Conservation (phyloP, 1,284 basidiomycete genomes). For the Ceratobasidium theobromae region DNA sequence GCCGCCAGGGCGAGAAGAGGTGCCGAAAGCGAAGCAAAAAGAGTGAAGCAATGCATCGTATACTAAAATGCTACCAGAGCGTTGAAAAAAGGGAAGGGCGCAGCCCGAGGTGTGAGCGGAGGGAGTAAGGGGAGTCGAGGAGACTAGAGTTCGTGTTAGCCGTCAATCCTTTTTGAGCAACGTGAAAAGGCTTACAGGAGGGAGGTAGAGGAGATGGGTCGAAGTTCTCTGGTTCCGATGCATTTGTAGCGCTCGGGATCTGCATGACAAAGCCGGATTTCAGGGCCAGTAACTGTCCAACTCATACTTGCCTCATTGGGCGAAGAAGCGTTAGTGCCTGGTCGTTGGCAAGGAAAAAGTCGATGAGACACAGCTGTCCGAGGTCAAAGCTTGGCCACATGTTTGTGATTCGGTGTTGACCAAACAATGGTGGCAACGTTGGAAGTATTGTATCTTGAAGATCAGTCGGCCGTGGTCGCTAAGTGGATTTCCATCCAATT, state of each 20-base stretch:
- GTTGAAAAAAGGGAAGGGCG: constrained; percentile 31
- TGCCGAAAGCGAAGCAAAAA: constrained; percentile 4
- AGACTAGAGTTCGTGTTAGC: background rate
- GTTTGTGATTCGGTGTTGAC: too few relatives aligned
- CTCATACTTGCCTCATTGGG: background rate
- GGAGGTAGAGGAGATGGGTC: too few relatives aligned
- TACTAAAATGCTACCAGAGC: constrained; percentile 32
- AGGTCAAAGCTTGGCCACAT: too few relatives aligned
- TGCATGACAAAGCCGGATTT: background rate
- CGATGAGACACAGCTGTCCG: too few relatives aligned
- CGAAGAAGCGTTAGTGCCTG: background rate
- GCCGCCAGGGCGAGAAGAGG: constrained; percentile 34
- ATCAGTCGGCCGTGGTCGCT: too few relatives aligned
- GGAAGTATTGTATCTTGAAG: too few relatives aligned
- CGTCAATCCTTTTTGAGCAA: constrained; percentile 3
- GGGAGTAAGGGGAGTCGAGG: background rate
- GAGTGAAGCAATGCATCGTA: constrained; percentile 17
- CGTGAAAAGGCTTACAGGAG: constrained; percentile 2
- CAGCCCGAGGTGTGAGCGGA: constrained; percentile 35
- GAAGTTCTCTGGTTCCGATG: background rate
- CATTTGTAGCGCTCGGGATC: constrained; percentile 5
- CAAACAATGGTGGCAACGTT: too few relatives aligned
- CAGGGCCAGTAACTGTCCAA: background rate
- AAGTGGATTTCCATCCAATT: too few relatives aligned
- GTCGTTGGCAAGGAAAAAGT: constrained; percentile 12